phyloP scores from a whole-genome alignment of 345 rosid species.

The Sisymbrium irio region DNA sequence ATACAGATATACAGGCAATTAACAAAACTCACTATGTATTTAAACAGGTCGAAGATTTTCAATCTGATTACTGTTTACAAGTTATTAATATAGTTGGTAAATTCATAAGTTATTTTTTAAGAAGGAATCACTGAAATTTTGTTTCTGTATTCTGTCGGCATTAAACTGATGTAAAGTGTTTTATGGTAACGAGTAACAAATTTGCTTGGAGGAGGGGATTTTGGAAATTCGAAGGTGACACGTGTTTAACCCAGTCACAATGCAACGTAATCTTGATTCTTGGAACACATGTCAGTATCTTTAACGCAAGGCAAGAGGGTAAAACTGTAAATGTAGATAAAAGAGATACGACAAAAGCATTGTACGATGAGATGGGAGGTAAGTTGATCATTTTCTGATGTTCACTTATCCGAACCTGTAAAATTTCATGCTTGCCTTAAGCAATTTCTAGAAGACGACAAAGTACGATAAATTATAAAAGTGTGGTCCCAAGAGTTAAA shows the following conservation, averaged over 20 bases:
- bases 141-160: neutral
- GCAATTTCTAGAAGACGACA: neutral
- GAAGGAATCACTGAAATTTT: neutral
- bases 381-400: neutral
- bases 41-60: neutral
- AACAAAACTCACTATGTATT: too few species aligned
- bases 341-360: conserved; percentile 3
- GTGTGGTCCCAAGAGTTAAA: conserved; percentile 13
- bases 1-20: too few species aligned
- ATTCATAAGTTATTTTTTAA: neutral
- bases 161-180: neutral
- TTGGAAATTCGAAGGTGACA: neutral
- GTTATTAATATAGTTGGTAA: neutral
- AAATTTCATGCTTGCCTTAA: neutral
- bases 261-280: neutral
- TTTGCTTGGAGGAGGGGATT: neutral
- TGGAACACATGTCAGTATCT: neutral
- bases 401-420: neutral
- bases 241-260: neutral
- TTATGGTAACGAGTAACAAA: neutral
- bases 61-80: neutral
- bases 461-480: neutral
- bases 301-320: neutral
- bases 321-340: neutral
- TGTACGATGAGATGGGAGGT: conserved; percentile 27